Base-by-base conservation (phyloP, 257 asterid genomes). In the Verbascum thapsus region DNA sequence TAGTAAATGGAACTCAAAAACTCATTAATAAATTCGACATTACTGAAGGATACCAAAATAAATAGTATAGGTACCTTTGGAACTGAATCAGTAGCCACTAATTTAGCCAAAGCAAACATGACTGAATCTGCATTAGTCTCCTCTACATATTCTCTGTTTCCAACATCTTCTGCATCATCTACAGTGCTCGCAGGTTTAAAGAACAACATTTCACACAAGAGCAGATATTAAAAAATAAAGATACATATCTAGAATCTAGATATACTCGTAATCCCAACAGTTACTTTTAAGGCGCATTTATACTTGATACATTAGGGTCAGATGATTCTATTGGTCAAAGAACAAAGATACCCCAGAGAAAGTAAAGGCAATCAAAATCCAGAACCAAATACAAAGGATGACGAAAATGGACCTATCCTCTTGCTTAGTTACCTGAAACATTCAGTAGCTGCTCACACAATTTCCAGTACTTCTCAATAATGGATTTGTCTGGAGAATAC, bases 81-180 rank as follows among this genome's bases (percentile, higher is more conserved):
- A 81, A 90, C 91, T 63, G 94, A 77, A 34, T 81, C 95, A 13
- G 72, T 78, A 63, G 82, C 83, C 78, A 92, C 91, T 74, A 92
- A 71, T 79, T 85, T 92, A 68, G 85, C 76, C 45, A 89, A 86
- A 75, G 87, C 85, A 79, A 81, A 71, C 91, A 90, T 84, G 74
- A 87, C 81, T 3, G 87, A 76, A 67, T 84, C 96, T 58, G 88
- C 76, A 77, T 87, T 87, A 66, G 88, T 84, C 80, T 94, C 97
- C 84, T 94, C 99, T 60, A 82, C 73, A 69, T 94, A 94, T 79
- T 90, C 99, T 74, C 69, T 81, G 70, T 80, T 87, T 54, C 72
- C 84, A 69, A 82, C 96, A 66, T 88, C 96, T 50, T 86, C 98
- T 10, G 73, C 75, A 61, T 85, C 94, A 70, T 83, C 99, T 94